Base-by-base conservation (phyloP, 257 asterid species). In the Phtheirospermum japonicum region DNA sequence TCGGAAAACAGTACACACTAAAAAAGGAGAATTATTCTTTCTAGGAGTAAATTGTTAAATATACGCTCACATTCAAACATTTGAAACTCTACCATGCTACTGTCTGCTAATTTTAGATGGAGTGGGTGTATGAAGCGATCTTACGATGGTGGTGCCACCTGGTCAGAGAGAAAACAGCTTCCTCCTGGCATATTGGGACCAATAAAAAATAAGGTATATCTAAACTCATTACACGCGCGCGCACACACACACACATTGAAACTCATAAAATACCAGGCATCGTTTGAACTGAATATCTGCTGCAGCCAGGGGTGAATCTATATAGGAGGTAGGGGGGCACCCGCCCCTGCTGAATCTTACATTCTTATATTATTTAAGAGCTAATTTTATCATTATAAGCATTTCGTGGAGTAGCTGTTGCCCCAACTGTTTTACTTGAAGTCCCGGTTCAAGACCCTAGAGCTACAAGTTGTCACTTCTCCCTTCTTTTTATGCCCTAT, bases 161-260 rank as follows among this genome's bases (percentile, higher is more conserved):
- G 99, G 99, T 77, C 88, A 9, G 83, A 55, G 56, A 85, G 97
- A 71, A 77, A 80, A 61, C 99, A 93, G 56, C 96, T 89, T 57
- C 97, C 97, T 71, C 99, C 99, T 37, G 97, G 99, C 68, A 87
- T 93, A 76, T 63, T 93, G 66, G 99, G 99, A 65, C 97, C 99
- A 23, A 89, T 82, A 26, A 93, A 92, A 75, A 93, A 87, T 65
- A 92, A 92, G 95, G 97, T 82, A 73, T 59, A 57, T 14, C 17
- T 18, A 30, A 64, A 19, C 57, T 14, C 8, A 11, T 54, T 57
- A 48, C 14, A 59, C n/a, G n/a, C n/a, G n/a, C n/a, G n/a, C n/a
- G n/a, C n/a, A n/a, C n/a, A n/a, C n/a, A n/a, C n/a, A n/a, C n/a
- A n/a, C n/a, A n/a, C n/a, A n/a, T 28, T 17, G 31, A 11, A 28